Conservation (phyloP, 2,329 filamentous ascomycete species). For the Ophiocordyceps robertsii region DNA sequence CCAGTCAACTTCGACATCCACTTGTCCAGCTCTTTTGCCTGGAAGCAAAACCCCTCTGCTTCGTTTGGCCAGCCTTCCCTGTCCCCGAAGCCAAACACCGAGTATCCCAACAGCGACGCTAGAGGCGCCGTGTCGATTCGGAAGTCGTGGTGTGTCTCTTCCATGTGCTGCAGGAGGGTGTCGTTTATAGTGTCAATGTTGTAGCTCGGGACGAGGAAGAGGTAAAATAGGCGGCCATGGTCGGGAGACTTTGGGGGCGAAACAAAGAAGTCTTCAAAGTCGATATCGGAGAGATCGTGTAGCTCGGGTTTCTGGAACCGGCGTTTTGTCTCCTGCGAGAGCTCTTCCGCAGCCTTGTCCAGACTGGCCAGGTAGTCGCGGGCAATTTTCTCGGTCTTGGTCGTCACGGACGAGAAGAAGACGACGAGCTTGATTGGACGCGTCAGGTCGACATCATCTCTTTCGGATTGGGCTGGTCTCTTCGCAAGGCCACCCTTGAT, state of each 20-base stretch:
- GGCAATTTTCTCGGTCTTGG: constrained; percentile 64
- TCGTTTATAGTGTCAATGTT: constrained; percentile 90
- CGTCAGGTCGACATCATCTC: constrained; percentile 15
- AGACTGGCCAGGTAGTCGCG: constrained; percentile 47
- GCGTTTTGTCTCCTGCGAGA: constrained; percentile 23
- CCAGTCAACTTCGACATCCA: constrained; percentile 96
- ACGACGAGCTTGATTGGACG: constrained; percentile 57
- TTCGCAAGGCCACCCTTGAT: constrained; percentile 30
- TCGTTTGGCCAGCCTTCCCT: constrained; percentile 85
- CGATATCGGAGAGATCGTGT: constrained; percentile 70
- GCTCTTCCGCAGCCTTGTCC: constrained; percentile 33
- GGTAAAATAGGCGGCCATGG: constrained; percentile 60
- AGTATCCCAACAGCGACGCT: constrained; percentile 66
- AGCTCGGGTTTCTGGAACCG: constrained; percentile 46
- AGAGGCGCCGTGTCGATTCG: constrained; percentile 83
- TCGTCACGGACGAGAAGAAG: constrained; percentile 84
- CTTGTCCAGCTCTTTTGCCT: constrained; percentile 78
- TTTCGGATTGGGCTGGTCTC: constrained; percentile 13
- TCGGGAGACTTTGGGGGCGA: constrained; percentile 49
- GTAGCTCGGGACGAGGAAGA: constrained; percentile 78
- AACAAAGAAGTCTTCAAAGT: constrained; percentile 89
- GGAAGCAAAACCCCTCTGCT: constrained; percentile 81
- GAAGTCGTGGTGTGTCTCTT: constrained; percentile 94
- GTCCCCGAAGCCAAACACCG: constrained; percentile 89
- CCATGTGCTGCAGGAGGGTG: constrained; percentile 72